Conservation (phyloP, 257 asterid species). For the Nicotiana paniculata region DNA sequence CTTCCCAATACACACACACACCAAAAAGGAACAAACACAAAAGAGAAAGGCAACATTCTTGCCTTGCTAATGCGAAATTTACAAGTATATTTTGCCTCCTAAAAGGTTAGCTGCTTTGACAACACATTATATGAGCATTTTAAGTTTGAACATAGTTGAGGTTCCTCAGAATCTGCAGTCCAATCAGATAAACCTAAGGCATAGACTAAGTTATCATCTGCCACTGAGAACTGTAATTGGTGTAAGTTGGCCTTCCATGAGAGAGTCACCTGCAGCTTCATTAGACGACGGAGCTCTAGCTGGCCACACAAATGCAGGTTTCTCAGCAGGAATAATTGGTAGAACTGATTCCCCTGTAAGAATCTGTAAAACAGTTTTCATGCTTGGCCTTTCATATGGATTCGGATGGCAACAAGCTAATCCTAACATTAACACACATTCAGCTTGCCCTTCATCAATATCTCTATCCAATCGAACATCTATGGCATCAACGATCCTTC, state of each 20-base stretch:
- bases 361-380: conserved; percentile 12
- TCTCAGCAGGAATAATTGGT: conserved; percentile 7
- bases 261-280: background rate
- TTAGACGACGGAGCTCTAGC: conserved; percentile 4
- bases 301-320: conserved; percentile 19
- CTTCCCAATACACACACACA: background rate
- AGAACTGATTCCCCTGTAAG: conserved; percentile 6
- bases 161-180: background rate
- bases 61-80: background rate
- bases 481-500: conserved; percentile 5
- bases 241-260: conserved; percentile 8
- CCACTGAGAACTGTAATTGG: conserved; percentile 7
- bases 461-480: conserved; percentile 4
- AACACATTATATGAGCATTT: background rate
- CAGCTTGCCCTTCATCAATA: conserved; percentile 9
- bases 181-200: background rate
- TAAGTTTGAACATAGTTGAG: background rate
- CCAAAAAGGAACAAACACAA: background rate
- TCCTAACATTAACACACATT: conserved; percentile 10
- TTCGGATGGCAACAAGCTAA: conserved; percentile 20
- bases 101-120: background rate
- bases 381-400: conserved; percentile 15
- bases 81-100: background rate
- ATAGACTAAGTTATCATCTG: background rate
- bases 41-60: background rate